phyloP scores from a whole-genome alignment of 1,284 basidiomycete genomes.

The Microbotryomycetes sp. region DNA sequence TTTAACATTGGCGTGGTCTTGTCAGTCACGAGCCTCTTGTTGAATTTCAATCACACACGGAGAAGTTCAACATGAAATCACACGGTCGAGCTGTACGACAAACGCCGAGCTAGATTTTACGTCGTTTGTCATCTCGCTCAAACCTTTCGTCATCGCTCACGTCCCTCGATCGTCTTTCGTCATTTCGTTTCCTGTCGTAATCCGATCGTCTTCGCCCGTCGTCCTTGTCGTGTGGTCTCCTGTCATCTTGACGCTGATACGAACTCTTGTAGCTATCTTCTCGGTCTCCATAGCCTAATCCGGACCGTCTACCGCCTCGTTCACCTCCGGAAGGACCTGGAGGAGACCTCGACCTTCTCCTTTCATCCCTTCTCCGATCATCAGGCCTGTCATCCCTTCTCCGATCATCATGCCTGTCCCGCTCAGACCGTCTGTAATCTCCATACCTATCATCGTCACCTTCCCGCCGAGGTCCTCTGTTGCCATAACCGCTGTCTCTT shows the following conservation, averaged over 20 bases:
- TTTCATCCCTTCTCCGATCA: background rate
- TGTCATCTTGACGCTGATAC: background rate
- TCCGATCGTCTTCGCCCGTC: background rate
- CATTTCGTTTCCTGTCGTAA: background rate
- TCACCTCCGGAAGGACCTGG: background rate
- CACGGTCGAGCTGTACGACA: too few relatives aligned
- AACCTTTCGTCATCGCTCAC: background rate
- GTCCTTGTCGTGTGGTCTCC: background rate
- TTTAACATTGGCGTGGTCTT: too few relatives aligned
- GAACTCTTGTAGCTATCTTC: background rate
- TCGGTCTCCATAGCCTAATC: background rate
- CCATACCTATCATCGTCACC: conserved; percentile 13
- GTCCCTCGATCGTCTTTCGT: background rate
- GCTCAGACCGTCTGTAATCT: background rate
- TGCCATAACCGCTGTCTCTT: background rate
- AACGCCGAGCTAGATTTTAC: conserved; percentile 1
- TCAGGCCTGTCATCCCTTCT: background rate
- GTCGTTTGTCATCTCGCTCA: conserved; percentile 9
- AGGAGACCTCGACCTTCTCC: background rate
- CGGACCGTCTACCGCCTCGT: background rate
- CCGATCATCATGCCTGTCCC: background rate
- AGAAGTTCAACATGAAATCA: too few relatives aligned
- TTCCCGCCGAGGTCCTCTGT: background rate
- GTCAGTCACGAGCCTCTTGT: too few relatives aligned
- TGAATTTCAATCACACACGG: too few relatives aligned